Conservation (phyloP, 768 basidiomycete species). For the Myochromella boudieri region DNA sequence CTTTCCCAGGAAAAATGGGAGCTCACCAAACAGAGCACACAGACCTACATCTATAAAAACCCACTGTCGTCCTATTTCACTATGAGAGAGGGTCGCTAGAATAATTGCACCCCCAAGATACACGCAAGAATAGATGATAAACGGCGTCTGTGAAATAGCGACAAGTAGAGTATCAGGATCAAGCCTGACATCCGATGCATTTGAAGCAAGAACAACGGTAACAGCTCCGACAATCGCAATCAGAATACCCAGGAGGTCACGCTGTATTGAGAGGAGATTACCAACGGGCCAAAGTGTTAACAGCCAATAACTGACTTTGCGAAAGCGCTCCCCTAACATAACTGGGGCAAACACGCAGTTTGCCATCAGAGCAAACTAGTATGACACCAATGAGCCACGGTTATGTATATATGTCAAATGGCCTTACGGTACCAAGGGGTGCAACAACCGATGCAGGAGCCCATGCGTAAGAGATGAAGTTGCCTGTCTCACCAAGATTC, state of each 20-base stretch:
- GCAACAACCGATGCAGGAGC: conserved; percentile 93
- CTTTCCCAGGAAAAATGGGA: not conserved
- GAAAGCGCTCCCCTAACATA: conserved; percentile 80
- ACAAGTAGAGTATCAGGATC: conserved; percentile 64
- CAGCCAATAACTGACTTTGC: conserved; percentile 49
- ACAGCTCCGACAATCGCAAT: conserved; percentile 87
- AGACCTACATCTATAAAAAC: conserved; percentile 87
- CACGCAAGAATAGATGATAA: conserved; percentile 71
- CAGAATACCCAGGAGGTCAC: conserved; percentile 74
- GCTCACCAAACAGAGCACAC: conserved; percentile 79
- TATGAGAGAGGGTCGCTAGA: conserved; percentile 67
- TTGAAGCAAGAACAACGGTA: conserved; percentile 85
- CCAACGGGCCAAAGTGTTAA: conserved; percentile 11
- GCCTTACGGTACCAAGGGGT: conserved; percentile 87
- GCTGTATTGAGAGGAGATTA: conserved; percentile 39
- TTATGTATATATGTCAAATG: conserved; percentile 2
- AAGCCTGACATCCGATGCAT: conserved; percentile 68
- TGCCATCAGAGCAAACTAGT: conserved; percentile 85
- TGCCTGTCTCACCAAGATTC: conserved; percentile 88
- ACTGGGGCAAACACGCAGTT: conserved; percentile 94
- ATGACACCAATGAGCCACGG: not conserved
- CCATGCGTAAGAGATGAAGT: conserved; percentile 88
- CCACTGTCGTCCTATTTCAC: conserved; percentile 57
- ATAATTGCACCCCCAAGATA: conserved; percentile 58
- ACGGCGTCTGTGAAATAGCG: conserved; percentile 71